These are phyloP conservation scores for Didymella segeticola DNA, from an alignment of 2,329 filamentous ascomycete genomes.

Conservation along the genomic window DNA sequence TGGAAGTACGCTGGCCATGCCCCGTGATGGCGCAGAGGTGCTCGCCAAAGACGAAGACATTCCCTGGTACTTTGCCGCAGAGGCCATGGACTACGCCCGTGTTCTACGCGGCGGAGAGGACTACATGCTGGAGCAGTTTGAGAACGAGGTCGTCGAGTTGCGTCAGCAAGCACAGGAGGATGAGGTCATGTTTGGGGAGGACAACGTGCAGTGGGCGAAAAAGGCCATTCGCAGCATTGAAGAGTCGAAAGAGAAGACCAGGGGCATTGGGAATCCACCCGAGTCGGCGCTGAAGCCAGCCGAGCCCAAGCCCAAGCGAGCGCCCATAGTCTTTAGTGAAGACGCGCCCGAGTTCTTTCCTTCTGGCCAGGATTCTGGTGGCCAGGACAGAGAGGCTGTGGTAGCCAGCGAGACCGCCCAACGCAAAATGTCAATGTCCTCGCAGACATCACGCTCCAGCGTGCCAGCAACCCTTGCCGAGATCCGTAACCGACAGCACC, in stretches of 20 bases:
- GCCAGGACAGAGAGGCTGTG: conserved; percentile 43
- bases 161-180: conserved; percentile 83
- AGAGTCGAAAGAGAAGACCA: conserved; percentile 76
- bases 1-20: conserved; percentile 84
- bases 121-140: conserved; percentile 84
- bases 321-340: conserved; percentile 59
- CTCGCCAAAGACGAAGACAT: conserved; percentile 75
- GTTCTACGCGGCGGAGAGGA: conserved; percentile 93
- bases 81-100: conserved; percentile 91
- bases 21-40: conserved; percentile 78
- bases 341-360: conserved; percentile 55
- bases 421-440: conserved; percentile 40
- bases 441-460: conserved; percentile 40
- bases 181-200: conserved; percentile 88
- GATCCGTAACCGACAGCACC: conserved; percentile 53
- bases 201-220: conserved; percentile 83
- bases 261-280: conserved; percentile 71
- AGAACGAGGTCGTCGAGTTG: conserved; percentile 78
- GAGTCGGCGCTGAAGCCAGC: conserved; percentile 58
- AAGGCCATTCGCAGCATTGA: conserved; percentile 79
- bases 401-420: conserved; percentile 17
- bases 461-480: conserved; percentile 55
- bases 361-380: conserved; percentile 55
- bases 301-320: conserved; percentile 56
- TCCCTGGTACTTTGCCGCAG: conserved; percentile 93